Evolutionary conservation across 2,329 filamentous ascomycete species (phyloP).

Genomic region (Penicillium olsonii): DNA sequence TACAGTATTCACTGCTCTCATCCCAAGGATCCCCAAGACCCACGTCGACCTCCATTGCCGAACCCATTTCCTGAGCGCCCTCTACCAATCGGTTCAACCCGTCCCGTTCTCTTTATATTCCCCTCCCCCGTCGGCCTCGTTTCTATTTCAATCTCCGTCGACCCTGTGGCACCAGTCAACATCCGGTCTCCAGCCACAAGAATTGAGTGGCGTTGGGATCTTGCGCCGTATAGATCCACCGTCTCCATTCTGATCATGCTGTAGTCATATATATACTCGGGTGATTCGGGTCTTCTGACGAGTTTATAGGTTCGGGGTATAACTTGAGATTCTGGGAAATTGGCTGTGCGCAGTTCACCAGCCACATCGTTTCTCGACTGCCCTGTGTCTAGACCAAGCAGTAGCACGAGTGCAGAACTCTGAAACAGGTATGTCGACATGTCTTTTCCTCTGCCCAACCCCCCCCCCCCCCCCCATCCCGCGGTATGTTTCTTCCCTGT

Average conservation of each 20-base stretch:
- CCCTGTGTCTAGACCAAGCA: not conserved
- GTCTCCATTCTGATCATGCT: not conserved
- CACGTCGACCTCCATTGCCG: not conserved
- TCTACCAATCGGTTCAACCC: constrained; percentile 3
- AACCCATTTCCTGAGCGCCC: not conserved
- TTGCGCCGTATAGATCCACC: not conserved
- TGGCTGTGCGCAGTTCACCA: not conserved
- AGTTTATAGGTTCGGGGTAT: not conserved
- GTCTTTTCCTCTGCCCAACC: constrained; percentile 4
- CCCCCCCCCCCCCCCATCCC: too few relatives aligned
- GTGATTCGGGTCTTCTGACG: not conserved
- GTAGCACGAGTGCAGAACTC: not conserved
- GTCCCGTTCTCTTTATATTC: not conserved
- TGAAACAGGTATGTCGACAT: not conserved
- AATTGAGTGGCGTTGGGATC: constrained; percentile 2
- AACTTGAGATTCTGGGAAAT: not conserved
- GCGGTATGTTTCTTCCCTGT: not conserved
- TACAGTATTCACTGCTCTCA: not conserved
- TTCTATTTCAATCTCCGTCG: not conserved
- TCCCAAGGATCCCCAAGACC: not conserved
- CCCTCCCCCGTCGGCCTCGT: not conserved
- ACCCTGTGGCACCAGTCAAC: constrained; percentile 3
- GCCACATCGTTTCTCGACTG: not conserved
- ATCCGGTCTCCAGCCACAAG: constrained; percentile 10
- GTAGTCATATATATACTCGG: not conserved